Percentiles rank a stretch among this genome's conserved stretches.
These are phyloP conservation scores for Microbotryomycetes sp. DNA, from an alignment of 1,284 basidiomycete genomes.

Conservation along the genomic window DNA sequence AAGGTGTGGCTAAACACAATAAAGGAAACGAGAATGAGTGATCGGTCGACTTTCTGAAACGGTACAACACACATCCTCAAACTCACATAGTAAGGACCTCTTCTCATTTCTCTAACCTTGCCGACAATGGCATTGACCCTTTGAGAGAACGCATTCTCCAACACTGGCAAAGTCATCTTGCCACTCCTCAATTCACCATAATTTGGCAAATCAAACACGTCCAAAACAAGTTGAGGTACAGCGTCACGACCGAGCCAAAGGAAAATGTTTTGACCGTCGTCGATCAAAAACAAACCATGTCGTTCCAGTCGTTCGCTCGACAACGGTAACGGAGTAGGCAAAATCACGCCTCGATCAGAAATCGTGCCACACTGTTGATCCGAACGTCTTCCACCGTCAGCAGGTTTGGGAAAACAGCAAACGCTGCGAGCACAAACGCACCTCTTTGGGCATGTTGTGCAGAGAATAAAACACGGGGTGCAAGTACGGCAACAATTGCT, in stretches of 20 bases:
- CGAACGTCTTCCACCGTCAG: neutral
- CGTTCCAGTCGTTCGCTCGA: conserved; percentile 89
- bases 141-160: conserved; percentile 89
- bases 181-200: conserved; percentile 86
- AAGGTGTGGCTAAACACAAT: conserved; percentile 58
- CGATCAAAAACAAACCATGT: conserved; percentile 93
- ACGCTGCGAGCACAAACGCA: conserved; percentile 41
- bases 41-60: neutral
- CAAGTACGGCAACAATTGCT: conserved; percentile 86
- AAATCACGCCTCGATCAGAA: conserved; percentile 68
- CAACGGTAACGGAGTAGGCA: conserved; percentile 80
- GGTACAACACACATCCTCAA: conserved; percentile 32
- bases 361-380: conserved; percentile 53
- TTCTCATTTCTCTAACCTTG: conserved; percentile 76
- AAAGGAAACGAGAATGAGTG: neutral
- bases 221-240: conserved; percentile 84
- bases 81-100: conserved; percentile 65
- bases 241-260: conserved; percentile 95
- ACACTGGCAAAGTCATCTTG: conserved; percentile 72
- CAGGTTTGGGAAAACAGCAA: neutral
- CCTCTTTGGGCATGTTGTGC: conserved; percentile 92
- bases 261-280: conserved; percentile 97
- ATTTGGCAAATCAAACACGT: conserved; percentile 84
- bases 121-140: conserved; percentile 87
- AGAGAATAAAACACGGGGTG: conserved; percentile 92